Evolutionary conservation across 192 early-diverging fungal genomes (phyloP).

Genomic region (Pecoramyces ruminantium): DNA sequence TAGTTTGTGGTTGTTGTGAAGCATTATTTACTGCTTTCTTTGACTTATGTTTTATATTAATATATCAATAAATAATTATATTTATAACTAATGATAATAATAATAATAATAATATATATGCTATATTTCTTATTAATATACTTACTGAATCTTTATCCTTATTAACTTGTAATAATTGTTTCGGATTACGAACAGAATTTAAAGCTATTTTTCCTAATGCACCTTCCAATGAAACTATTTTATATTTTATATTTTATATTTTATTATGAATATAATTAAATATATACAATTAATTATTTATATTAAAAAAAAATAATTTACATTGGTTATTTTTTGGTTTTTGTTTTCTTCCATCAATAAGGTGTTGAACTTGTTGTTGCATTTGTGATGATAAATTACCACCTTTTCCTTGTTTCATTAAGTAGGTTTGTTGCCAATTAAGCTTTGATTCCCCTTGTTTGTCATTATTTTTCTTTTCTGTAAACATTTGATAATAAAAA

Average conservation of each 20-base stretch:
- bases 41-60: neutral
- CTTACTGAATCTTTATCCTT: conserved; percentile 7
- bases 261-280: too few species aligned
- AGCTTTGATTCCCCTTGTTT: neutral
- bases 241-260: too few species aligned
- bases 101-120: neutral
- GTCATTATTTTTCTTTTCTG: neutral
- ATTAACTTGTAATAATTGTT: conserved; percentile 62
- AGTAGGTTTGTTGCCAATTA: conserved; percentile 28
- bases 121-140: neutral
- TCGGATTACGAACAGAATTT: conserved; percentile 74
- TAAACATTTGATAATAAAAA: conserved; percentile 55
- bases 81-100: neutral
- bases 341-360: conserved; percentile 80
- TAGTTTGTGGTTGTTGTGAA: neutral
- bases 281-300: too few species aligned
- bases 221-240: conserved; percentile 69
- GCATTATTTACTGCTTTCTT: neutral
- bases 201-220: conserved; percentile 87
- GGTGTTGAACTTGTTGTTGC: conserved; percentile 91
- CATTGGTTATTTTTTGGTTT: conserved; percentile 68
- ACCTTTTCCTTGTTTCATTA: conserved; percentile 11
- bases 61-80: too few species aligned
- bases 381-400: conserved; percentile 22
- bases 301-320: conserved; percentile 15